phyloP scores from a whole-genome alignment of 108 stramenopile genomes.

The Cyclotella baltica region DNA sequence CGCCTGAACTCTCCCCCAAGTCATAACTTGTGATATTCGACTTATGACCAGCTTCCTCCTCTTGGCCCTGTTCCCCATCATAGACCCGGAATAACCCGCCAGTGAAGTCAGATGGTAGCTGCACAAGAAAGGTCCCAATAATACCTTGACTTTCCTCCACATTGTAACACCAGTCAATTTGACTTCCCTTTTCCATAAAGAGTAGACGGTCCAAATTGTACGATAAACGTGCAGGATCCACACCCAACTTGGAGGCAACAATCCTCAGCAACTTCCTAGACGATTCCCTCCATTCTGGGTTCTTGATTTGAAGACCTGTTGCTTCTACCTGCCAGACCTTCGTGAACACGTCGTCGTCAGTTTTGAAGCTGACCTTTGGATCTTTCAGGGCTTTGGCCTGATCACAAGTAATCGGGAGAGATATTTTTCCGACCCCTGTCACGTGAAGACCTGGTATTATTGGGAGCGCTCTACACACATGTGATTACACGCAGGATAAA shows the following conservation, averaged over 20 bases:
- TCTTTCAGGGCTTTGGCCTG: conserved; percentile 14
- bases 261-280: conserved; percentile 1
- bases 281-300: conserved; percentile 24
- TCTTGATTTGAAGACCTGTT: conserved; percentile 8
- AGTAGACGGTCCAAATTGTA: conserved; percentile 26
- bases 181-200: conserved; percentile 28
- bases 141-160: neutral
- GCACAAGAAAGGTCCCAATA: neutral
- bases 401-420: conserved; percentile 21
- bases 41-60: conserved; percentile 1
- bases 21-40: neutral
- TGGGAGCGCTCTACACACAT: conserved; percentile 8
- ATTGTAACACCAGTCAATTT: conserved; percentile 13
- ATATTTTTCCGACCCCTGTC: conserved; percentile 16
- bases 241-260: conserved; percentile 26
- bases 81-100: conserved; percentile 22
- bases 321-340: conserved; percentile 14
- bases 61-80: neutral
- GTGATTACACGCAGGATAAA: no score
- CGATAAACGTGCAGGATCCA: conserved; percentile 12
- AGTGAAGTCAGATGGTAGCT: conserved; percentile 30
- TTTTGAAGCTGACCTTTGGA: neutral
- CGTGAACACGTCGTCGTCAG: conserved; percentile 6
- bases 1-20: conserved; percentile 3
- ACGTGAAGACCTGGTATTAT: conserved; percentile 24